Percentiles rank a stretch among this genome's conserved stretches.
These are phyloP conservation scores for Phellopilus nigrolimitatus DNA, from an alignment of 1,284 basidiomycete species.

Conservation along the genomic window DNA sequence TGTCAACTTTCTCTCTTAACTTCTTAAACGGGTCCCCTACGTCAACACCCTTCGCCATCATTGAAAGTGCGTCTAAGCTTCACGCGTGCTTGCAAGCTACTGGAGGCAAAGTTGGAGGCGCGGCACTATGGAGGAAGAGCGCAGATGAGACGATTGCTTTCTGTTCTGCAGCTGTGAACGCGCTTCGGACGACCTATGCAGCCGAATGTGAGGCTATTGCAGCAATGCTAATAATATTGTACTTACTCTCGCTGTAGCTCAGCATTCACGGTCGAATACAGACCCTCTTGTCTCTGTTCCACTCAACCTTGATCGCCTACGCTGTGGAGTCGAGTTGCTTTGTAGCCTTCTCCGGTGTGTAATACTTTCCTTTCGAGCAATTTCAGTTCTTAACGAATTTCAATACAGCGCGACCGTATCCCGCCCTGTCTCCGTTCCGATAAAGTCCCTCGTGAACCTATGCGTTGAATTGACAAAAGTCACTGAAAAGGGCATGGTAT, in stretches of 20 bases:
- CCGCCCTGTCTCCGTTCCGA: constrained; percentile 69
- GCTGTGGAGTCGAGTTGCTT: constrained; percentile 48
- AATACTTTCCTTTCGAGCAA: not conserved
- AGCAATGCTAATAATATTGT: not conserved
- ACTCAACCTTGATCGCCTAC: constrained; percentile 55
- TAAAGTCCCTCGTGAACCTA: constrained; percentile 56
- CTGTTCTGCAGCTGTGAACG: constrained; percentile 54
- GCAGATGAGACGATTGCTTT: constrained; percentile 62
- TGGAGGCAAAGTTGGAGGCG: constrained; percentile 73
- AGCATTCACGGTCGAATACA: constrained; percentile 21
- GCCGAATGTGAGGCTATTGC: constrained; percentile 33
- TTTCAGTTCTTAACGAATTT: constrained; percentile 12
- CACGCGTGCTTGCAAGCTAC: constrained; percentile 60
- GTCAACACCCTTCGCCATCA: constrained; percentile 35
- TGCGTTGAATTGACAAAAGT: constrained; percentile 51
- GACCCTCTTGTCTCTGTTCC: constrained; percentile 43
- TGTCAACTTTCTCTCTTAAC: constrained; percentile 49
- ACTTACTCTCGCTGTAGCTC: constrained; percentile 11
- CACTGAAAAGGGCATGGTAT: constrained; percentile 48
- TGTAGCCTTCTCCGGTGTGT: constrained; percentile 48
- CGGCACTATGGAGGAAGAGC: constrained; percentile 64
- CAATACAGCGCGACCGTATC: constrained; percentile 46
- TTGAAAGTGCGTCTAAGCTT: constrained; percentile 48
- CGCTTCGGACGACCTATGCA: constrained; percentile 54
- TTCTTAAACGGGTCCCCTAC: constrained; percentile 52